Percentiles rank a stretch among this genome's conserved stretches.
Evolutionary conservation across 345 rosid genomes (phyloP).

Genomic region (Melaleuca quinquenervia): DNA sequence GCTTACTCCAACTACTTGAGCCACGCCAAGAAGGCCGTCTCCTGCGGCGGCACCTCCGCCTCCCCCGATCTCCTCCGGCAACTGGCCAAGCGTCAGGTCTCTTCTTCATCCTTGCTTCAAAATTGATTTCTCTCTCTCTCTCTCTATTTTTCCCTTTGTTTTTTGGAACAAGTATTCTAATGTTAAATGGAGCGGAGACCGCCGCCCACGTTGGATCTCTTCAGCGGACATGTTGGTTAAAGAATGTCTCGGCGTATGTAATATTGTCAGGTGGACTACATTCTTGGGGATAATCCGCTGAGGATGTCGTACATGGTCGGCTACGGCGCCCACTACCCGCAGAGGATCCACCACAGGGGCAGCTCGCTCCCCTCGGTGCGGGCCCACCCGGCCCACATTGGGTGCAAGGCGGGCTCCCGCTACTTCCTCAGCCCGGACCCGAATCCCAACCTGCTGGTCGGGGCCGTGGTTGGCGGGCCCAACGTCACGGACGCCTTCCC

Average conservation of each 20-base stretch:
- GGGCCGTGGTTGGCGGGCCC: slow-evolving; percentile 91
- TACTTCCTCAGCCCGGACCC: slow-evolving; percentile 57
- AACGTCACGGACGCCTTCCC: slow-evolving; percentile 68
- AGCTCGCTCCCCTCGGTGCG: slow-evolving; percentile 67
- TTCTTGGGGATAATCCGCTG: slow-evolving; percentile 84
- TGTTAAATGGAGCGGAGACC: neutral
- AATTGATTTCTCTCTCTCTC: neutral
- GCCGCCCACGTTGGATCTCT: neutral
- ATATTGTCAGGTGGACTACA: slow-evolving; percentile 65
- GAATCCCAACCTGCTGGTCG: slow-evolving; percentile 68
- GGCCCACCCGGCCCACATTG: slow-evolving; percentile 49
- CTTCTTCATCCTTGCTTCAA: neutral
- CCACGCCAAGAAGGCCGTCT: slow-evolving; percentile 46
- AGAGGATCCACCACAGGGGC: slow-evolving; percentile 85
- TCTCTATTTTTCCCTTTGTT: too few relatives aligned
- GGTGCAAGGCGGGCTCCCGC: slow-evolving; percentile 59
- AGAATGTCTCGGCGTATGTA: neutral
- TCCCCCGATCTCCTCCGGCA: slow-evolving; percentile 53
- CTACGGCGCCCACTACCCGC: slow-evolving; percentile 70
- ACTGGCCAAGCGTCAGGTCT: slow-evolving; percentile 51
- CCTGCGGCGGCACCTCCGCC: slow-evolving; percentile 46
- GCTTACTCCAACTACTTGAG: slow-evolving; percentile 81
- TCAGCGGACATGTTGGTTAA: neutral
- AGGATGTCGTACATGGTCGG: slow-evolving; percentile 96
- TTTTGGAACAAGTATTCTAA: too few relatives aligned